Percentiles rank a stretch among this genome's conserved stretches.
These are phyloP conservation scores for Penicillium sp. DNA, from an alignment of 2,329 filamentous ascomycete genomes.

Conservation along the genomic window DNA sequence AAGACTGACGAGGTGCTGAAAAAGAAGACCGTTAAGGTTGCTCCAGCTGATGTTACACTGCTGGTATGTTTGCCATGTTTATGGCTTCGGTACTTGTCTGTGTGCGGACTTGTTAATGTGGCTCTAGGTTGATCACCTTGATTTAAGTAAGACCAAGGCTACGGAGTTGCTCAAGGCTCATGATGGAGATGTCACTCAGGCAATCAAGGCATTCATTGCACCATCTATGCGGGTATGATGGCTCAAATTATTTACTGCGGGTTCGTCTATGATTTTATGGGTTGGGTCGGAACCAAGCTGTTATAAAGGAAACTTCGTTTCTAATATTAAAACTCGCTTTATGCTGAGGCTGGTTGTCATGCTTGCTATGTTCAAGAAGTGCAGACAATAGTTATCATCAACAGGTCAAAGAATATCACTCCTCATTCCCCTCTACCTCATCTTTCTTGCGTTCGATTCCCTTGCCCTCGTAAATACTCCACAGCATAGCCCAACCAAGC, in stretches of 20 bases:
- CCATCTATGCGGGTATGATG: slow-evolving; percentile 21
- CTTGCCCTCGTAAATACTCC: slow-evolving; percentile 63
- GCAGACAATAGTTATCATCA: background rate
- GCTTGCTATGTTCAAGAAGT: background rate
- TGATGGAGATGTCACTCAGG: slow-evolving; percentile 44
- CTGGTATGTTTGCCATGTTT: slow-evolving; percentile 37
- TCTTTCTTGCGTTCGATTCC: slow-evolving; percentile 53
- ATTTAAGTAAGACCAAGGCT: slow-evolving; percentile 46
- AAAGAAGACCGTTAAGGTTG: slow-evolving; percentile 46
- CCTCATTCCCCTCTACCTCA: slow-evolving; percentile 19
- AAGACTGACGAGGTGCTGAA: slow-evolving; percentile 34
- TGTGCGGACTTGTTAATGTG: background rate
- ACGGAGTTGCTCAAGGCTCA: slow-evolving; percentile 47
- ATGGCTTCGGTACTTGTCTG: background rate
- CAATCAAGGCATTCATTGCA: slow-evolving; percentile 43
- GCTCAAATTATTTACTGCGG: background rate
- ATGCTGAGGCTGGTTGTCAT: background rate
- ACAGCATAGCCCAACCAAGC: slow-evolving; percentile 57
- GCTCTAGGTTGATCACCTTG: slow-evolving; percentile 42
- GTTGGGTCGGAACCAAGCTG: background rate
- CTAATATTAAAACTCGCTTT: background rate
- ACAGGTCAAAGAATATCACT: background rate
- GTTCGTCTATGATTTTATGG: background rate
- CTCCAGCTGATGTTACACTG: slow-evolving; percentile 45
- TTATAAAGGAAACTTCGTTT: background rate